Percentiles rank a stretch among this genome's conserved stretches.
Evolutionary conservation across 805 yeast genomes (phyloP).

Genomic region (Wickerhamiella parazyma): DNA sequence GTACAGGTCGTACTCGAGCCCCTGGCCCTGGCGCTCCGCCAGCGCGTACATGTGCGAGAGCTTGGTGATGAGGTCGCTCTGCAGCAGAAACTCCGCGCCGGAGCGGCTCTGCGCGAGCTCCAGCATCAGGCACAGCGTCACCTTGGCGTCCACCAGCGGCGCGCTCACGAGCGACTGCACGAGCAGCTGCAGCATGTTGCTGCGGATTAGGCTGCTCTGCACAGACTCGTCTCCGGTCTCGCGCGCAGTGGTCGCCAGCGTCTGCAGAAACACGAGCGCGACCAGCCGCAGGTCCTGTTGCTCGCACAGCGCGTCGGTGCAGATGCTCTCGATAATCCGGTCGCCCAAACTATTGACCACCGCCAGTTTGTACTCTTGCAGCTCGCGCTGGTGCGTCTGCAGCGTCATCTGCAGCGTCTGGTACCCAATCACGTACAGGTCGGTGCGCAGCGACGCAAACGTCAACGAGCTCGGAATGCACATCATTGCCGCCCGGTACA

Average conservation of each 20-base stretch:
- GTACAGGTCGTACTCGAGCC: slow-evolving; percentile 47
- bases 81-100: slow-evolving; percentile 68
- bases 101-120: slow-evolving; percentile 60
- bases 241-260: slow-evolving; percentile 43
- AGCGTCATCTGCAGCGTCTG: slow-evolving; percentile 44
- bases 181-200: slow-evolving; percentile 51
- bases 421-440: slow-evolving; percentile 61
- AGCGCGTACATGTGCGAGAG: slow-evolving; percentile 45
- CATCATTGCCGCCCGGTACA: slow-evolving; percentile 59
- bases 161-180: slow-evolving; percentile 42
- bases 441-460: slow-evolving; percentile 56
- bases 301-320: slow-evolving; percentile 67
- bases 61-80: slow-evolving; percentile 55
- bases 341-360: slow-evolving; percentile 46
- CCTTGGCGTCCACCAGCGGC: slow-evolving; percentile 42
- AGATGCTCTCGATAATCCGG: slow-evolving; percentile 47
- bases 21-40: slow-evolving; percentile 67
- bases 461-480: slow-evolving; percentile 64
- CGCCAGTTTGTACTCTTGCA: slow-evolving; percentile 35
- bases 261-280: slow-evolving; percentile 61
- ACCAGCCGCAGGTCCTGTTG: slow-evolving; percentile 67
- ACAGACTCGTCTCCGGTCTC: slow-evolving; percentile 41
- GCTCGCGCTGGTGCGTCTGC: slow-evolving; percentile 16
- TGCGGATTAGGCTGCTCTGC: slow-evolving; percentile 45
- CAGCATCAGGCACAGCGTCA: slow-evolving; percentile 52